Evolutionary conservation across 441 rosid genomes (phyloP).

Genomic region (Breynia disticha): DNA sequence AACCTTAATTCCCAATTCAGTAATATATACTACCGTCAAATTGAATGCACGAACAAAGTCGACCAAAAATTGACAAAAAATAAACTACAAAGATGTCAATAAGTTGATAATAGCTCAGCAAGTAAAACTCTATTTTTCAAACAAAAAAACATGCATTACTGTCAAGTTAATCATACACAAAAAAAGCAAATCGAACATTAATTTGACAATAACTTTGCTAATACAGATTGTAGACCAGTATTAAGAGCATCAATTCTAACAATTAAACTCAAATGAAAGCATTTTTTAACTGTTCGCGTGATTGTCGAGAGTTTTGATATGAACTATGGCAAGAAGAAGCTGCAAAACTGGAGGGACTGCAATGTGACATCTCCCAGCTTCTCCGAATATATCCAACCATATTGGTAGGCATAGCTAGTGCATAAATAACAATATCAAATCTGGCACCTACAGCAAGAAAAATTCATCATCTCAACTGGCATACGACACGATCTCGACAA

Average conservation of each 20-base stretch:
- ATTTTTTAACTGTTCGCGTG: constrained; percentile 14
- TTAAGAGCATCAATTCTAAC: background rate
- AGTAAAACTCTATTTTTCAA: too few relatives aligned
- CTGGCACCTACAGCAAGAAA: constrained; percentile 23
- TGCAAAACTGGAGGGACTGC: constrained; percentile 12
- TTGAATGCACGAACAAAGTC: too few relatives aligned
- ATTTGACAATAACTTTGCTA: too few relatives aligned
- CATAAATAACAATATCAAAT: constrained; percentile 26
- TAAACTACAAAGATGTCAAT: too few relatives aligned
- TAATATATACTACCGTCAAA: too few relatives aligned
- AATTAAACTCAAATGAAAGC: background rate
- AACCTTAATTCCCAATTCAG: too few relatives aligned
- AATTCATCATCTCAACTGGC: background rate
- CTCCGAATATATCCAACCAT: constrained; percentile 26
- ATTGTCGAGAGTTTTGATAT: constrained; percentile 1
- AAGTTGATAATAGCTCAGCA: too few relatives aligned
- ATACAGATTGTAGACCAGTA: too few relatives aligned
- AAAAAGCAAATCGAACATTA: too few relatives aligned
- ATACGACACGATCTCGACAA: background rate
- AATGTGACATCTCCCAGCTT: constrained; percentile 23
- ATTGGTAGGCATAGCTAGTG: constrained; percentile 23
- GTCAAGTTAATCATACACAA: too few relatives aligned
- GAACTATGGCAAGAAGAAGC: constrained; percentile 2
- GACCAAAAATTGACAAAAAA: too few relatives aligned
- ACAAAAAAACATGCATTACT: too few relatives aligned